Conservation (phyloP, 371 early-diverging fungal species). For the Dichotomocladium elegans region DNA sequence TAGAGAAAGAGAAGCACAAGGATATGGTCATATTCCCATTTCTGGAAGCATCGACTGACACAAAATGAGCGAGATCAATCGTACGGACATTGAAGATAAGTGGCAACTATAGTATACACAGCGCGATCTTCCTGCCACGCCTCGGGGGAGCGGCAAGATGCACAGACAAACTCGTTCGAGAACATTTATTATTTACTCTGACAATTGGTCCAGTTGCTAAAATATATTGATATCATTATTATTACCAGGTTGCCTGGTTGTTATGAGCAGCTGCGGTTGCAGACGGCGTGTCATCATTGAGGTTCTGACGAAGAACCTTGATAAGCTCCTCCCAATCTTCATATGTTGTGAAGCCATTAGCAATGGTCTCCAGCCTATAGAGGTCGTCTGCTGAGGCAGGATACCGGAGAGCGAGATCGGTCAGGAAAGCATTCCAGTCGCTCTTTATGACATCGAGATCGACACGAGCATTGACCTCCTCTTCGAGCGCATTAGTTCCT, state of each 20-base stretch:
- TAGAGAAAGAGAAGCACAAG: no score
- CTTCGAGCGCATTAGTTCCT: not conserved
- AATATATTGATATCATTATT: not conserved
- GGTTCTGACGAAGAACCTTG: not conserved
- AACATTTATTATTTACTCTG: no score
- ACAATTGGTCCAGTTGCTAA: not conserved
- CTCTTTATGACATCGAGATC: conserved; percentile 1
- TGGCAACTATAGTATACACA: no score
- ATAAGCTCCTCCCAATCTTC: conserved; percentile 11
- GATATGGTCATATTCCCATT: no score
- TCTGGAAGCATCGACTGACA: no score
- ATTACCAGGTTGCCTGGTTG: conserved; percentile 3
- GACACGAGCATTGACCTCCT: not conserved
- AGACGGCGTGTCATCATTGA: not conserved
- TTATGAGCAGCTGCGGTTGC: not conserved
- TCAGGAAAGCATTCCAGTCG: conserved; percentile 8
- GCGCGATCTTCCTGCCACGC: no score
- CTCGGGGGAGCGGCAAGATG: no score
- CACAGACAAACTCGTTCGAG: no score
- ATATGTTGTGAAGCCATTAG: not conserved
- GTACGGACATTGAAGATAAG: no score
- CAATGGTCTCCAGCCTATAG: not conserved
- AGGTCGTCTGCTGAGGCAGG: conserved; percentile 1
- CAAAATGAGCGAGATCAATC: no score
- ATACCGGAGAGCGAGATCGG: conserved; percentile 1